phyloP scores from a whole-genome alignment of 192 early-diverging fungal species.

The Chytriomyces confervae region DNA sequence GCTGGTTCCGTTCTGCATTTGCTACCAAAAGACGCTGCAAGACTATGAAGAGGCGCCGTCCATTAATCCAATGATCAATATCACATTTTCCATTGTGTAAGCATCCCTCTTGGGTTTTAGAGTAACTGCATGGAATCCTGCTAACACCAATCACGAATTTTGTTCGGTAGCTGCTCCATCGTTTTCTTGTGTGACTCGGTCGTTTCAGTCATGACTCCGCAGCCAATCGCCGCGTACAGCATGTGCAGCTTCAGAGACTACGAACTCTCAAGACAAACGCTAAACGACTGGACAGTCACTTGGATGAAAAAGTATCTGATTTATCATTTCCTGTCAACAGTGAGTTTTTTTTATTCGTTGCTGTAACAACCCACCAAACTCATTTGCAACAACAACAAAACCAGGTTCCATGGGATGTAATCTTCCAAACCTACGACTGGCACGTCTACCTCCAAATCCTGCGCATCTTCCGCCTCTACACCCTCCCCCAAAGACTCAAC shows the following conservation, averaged over 20 bases:
- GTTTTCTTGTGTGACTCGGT: conserved; percentile 6
- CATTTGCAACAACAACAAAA: not conserved
- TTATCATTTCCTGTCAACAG: conserved; percentile 1
- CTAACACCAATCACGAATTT: not conserved
- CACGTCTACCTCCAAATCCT: not conserved
- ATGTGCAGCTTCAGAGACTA: conserved; percentile 32
- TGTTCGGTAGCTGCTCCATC: conserved; percentile 5
- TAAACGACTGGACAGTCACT: not conserved
- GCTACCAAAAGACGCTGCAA: conserved; percentile 1
- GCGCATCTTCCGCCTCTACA: not conserved
- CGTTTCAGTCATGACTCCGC: conserved; percentile 13
- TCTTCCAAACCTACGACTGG: not conserved
- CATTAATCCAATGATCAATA: no score
- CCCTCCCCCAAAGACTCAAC: not conserved
- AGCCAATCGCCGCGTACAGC: not conserved
- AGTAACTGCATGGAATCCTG: no score
- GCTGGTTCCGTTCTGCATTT: conserved; percentile 28
- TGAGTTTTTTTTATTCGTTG: not conserved
- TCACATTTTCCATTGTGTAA: not conserved
- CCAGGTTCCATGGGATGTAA: conserved; percentile 23
- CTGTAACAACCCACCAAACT: not conserved
- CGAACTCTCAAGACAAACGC: conserved; percentile 8
- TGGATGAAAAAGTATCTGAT: conserved; percentile 16
- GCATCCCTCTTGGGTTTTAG: no score
- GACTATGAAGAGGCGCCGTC: not conserved